These are phyloP conservation scores for Fraxinus baroniana DNA, from an alignment of 305 asterid genomes.

Conservation along the genomic window DNA sequence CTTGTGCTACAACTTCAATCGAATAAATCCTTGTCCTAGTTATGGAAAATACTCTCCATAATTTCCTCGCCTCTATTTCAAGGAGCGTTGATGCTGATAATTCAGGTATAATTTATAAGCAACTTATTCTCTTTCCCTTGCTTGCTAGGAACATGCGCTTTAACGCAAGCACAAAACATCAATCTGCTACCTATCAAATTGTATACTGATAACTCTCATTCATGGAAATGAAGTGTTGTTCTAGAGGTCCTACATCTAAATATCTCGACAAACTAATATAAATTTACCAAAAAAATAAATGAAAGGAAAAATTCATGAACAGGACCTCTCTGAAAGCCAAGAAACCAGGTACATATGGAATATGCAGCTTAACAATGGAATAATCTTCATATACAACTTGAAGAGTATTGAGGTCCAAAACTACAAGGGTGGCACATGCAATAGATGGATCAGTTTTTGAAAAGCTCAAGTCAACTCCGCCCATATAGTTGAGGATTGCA, in stretches of 20 bases:
- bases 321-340: constrained; percentile 90
- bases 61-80: not conserved
- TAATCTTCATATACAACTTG: constrained; percentile 65
- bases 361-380: constrained; percentile 48
- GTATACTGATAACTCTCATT: not conserved
- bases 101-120: not conserved
- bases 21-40: not conserved
- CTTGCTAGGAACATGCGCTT: not conserved
- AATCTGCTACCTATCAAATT: not conserved
- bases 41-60: not conserved
- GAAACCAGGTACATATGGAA: constrained; percentile 83
- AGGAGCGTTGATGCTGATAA: not conserved
- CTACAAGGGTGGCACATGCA: constrained; percentile 71
- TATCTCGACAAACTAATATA: too few relatives aligned
- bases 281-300: not conserved
- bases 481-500: constrained; percentile 53
- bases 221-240: not conserved
- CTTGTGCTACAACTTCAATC: not conserved
- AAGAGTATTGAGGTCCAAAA: constrained; percentile 55
- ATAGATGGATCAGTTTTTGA: constrained; percentile 59
- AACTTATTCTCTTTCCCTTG: not conserved
- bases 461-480: constrained; percentile 91
- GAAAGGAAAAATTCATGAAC: not conserved
- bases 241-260: not conserved
- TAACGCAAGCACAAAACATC: not conserved